Conservation (phyloP, 2,329 filamentous ascomycete species). For the Elsinoe arachidis region DNA sequence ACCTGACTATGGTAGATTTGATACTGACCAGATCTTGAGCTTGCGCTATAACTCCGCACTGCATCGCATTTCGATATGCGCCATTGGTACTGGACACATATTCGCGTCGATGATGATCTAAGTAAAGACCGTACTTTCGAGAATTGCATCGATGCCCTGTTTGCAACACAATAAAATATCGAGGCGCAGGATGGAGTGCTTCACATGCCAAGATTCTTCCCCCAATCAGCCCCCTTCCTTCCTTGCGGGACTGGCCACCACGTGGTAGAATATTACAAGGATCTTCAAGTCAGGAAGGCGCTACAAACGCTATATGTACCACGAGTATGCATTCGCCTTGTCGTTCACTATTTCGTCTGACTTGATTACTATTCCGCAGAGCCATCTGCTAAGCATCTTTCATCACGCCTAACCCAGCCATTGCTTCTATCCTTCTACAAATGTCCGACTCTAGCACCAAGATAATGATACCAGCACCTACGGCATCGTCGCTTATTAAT, state of each 20-base stretch:
- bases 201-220: neutral
- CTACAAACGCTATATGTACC: neutral
- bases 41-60: neutral
- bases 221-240: neutral
- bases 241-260: neutral
- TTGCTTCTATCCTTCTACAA: neutral
- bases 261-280: neutral
- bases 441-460: constrained; percentile 7
- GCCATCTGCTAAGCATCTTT: neutral
- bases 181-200: neutral
- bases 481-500: neutral
- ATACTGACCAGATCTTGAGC: neutral
- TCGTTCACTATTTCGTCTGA: neutral
- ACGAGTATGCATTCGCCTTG: neutral
- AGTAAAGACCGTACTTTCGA: neutral
- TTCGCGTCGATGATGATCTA: neutral
- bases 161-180: no score
- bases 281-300: neutral
- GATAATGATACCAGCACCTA: constrained; percentile 12
- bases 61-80: neutral
- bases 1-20: no score
- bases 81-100: neutral
- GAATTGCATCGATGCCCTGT: no score
- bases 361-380: neutral
- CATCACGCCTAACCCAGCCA: neutral